phyloP scores from a whole-genome alignment of 2,329 filamentous ascomycete species.

The Byssothecium circinans region DNA sequence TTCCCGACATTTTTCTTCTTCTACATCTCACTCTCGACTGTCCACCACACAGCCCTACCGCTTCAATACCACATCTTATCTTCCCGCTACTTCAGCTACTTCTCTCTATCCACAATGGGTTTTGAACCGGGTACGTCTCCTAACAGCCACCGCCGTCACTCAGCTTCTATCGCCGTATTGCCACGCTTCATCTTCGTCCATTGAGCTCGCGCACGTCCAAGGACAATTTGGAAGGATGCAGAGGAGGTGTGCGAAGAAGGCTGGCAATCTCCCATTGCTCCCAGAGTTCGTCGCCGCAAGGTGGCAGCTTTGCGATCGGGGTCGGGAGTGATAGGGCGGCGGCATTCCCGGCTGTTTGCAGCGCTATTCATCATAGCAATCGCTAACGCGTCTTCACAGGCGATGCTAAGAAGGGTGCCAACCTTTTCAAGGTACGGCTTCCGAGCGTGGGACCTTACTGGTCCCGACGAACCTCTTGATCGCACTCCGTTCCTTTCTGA shows the following conservation, averaged over 20 bases:
- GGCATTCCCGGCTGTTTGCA: constrained; percentile 12
- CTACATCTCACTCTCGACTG: constrained; percentile 18
- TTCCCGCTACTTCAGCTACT: constrained; percentile 17
- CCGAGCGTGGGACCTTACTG: constrained; percentile 2
- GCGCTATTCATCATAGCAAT: constrained; percentile 8
- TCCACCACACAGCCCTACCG: constrained; percentile 16
- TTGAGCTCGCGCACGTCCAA: constrained; percentile 27
- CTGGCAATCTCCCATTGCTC: constrained; percentile 5
- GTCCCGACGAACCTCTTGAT: neutral
- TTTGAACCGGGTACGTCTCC: constrained; percentile 43
- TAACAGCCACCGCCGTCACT: constrained; percentile 34
- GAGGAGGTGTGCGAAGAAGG: constrained; percentile 1
- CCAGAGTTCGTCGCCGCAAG: constrained; percentile 15
- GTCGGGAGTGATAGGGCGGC: constrained; percentile 22
- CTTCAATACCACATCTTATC: constrained; percentile 16
- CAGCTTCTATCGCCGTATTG: constrained; percentile 15
- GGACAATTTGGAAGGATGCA: constrained; percentile 7
- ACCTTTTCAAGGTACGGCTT: constrained; percentile 91
- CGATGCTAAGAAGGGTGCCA: constrained; percentile 94
- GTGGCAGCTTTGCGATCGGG: constrained; percentile 32
- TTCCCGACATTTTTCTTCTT: constrained; percentile 24
- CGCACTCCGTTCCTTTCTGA: constrained; percentile 22
- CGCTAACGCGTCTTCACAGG: constrained; percentile 56
- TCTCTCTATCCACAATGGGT: constrained; percentile 42
- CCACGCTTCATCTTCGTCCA: constrained; percentile 25